A percentile compares a stretch with the other conserved stretches of the same genome.
phyloP scores from a whole-genome alignment of 495 filamentous ascomycete genomes.

The Aspergillus nidulans region DNA sequence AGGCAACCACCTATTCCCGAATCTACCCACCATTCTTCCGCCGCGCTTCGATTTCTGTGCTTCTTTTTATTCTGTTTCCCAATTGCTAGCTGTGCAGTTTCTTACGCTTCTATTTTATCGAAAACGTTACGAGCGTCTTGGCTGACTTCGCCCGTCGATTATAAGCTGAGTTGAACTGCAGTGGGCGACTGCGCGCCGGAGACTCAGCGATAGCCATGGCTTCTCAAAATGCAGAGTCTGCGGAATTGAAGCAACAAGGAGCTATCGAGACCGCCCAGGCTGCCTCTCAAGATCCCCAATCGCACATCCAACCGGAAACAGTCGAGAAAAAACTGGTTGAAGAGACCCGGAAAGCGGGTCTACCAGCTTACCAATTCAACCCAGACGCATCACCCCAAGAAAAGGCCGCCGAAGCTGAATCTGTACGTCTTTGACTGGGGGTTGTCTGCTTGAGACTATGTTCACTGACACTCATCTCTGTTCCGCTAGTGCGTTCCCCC shows the following conservation, averaged over 20 bases:
- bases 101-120: neutral
- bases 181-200: conserved; percentile 17
- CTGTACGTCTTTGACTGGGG: conserved; percentile 52
- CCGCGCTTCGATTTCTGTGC: neutral
- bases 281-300: conserved; percentile 59
- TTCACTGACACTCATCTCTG: conserved; percentile 19
- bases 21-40: neutral
- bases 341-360: conserved; percentile 71
- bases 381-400: conserved; percentile 78
- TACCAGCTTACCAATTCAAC: conserved; percentile 78
- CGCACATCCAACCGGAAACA: conserved; percentile 60
- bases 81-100: neutral
- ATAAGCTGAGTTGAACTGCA: conserved; percentile 9
- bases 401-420: conserved; percentile 73
- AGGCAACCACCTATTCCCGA: conserved; percentile 15
- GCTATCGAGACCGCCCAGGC: conserved; percentile 55
- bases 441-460: neutral
- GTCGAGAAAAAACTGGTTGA: conserved; percentile 67
- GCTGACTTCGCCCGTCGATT: conserved; percentile 2
- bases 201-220: conserved; percentile 32
- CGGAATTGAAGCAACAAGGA: conserved; percentile 74
- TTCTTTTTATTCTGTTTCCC: neutral
- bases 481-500: conserved; percentile 49
- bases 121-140: neutral
- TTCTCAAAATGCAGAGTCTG: conserved; percentile 30